Evolutionary conservation across 2,329 filamentous ascomycete genomes (phyloP).

Genomic region (Purpureocillium takamizusanense): DNA sequence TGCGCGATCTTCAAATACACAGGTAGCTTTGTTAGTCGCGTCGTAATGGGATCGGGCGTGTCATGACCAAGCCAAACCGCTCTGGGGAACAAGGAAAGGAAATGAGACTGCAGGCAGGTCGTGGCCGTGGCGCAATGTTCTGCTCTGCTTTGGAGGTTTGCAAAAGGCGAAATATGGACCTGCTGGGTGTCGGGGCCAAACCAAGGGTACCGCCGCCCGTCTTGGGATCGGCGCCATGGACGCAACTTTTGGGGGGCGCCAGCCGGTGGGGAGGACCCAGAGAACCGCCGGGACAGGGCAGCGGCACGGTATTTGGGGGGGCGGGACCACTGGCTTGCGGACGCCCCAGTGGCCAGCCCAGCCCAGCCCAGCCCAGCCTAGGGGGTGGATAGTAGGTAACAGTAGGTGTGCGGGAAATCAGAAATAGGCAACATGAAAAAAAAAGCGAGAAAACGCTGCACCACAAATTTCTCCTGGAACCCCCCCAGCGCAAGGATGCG

Average conservation of each 20-base stretch:
- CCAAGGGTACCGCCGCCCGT: background rate
- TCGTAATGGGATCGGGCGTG: too few species aligned
- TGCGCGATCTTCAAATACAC: background rate
- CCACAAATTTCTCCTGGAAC: slow-evolving; percentile 3
- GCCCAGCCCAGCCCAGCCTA: background rate
- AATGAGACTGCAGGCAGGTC: background rate
- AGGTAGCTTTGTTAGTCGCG: background rate
- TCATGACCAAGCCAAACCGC: too few species aligned
- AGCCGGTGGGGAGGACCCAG: too few species aligned
- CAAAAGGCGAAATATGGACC: slow-evolving; percentile 3
- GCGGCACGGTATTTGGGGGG: too few species aligned
- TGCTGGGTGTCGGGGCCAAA: background rate
- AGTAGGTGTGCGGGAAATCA: slow-evolving; percentile 4
- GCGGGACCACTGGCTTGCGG: background rate
- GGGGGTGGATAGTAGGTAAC: too few species aligned
- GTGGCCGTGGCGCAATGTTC: background rate
- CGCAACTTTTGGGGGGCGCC: too few species aligned
- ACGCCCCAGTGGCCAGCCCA: background rate
- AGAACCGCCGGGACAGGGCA: too few species aligned
- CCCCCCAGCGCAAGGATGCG: slow-evolving; percentile 9
- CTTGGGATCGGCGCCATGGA: too few species aligned
- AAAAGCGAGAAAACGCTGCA: slow-evolving; percentile 3
- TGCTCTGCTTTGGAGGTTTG: background rate
- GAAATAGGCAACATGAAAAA: slow-evolving; percentile 2
- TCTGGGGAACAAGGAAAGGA: background rate